Conservation (phyloP, 768 basidiomycete genomes). For the Pleurotus sapidus region DNA sequence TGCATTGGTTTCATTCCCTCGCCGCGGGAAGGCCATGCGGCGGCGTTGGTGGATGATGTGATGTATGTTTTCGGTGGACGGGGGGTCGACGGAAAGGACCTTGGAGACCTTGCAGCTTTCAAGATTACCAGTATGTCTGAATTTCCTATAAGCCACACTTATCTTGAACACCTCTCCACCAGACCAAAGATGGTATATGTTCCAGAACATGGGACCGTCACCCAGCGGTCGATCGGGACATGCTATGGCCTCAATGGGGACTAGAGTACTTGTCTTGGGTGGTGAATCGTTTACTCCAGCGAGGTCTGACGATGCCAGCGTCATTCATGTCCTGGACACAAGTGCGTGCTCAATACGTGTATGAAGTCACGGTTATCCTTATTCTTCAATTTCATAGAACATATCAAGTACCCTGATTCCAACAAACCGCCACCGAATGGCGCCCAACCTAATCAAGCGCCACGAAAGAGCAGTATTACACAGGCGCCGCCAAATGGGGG, state of each 20-base stretch:
- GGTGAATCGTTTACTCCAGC: slow-evolving; percentile 83
- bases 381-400: slow-evolving; percentile 17
- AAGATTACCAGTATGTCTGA: slow-evolving; percentile 85
- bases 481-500: slow-evolving; percentile 17
- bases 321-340: slow-evolving; percentile 93
- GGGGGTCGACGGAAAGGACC: slow-evolving; percentile 94
- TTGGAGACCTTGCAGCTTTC: slow-evolving; percentile 94
- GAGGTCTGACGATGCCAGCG: slow-evolving; percentile 72
- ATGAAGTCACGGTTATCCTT: not conserved
- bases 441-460: not conserved
- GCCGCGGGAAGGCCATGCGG: slow-evolving; percentile 94
- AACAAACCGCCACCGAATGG: slow-evolving; percentile 17
- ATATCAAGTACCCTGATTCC: slow-evolving; percentile 90
- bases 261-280: slow-evolving; percentile 89
- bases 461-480: slow-evolving; percentile 27
- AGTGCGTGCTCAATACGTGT: slow-evolving; percentile 50
- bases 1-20: slow-evolving; percentile 98
- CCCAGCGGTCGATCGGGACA: slow-evolving; percentile 93
- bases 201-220: slow-evolving; percentile 98
- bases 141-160: slow-evolving; percentile 4
- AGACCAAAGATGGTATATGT: slow-evolving; percentile 99
- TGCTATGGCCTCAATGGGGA: slow-evolving; percentile 94
- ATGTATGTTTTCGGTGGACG: slow-evolving; percentile 97
- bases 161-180: slow-evolving; percentile 8
- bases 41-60: slow-evolving; percentile 94